Base-by-base conservation (phyloP, 2,329 filamentous ascomycete genomes). In the Berkeleyomyces rouxiae region DNA sequence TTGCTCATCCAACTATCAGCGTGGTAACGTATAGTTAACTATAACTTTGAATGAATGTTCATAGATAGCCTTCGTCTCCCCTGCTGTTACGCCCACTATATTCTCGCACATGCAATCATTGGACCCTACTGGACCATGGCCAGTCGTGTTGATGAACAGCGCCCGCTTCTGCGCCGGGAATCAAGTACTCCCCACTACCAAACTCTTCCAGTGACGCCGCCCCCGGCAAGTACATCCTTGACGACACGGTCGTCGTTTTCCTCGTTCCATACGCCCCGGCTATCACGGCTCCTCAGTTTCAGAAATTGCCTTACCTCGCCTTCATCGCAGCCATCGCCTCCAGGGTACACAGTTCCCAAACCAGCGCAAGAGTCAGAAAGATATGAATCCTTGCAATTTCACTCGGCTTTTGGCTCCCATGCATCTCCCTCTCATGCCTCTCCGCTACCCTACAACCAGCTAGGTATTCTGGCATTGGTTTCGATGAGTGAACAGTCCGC, bases 401-500 rank as follows among this genome's bases (percentile, higher is more conserved):
- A 10, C 13, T 36, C 51, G 33, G 31, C 36, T 36, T 39, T 39
- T 39, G 51, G 37, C 51, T 7, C 33, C 13, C 31, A 37, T 7
- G 13, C 33, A 5, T 46, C 67, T 71, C 72, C 59, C 71, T 74
- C 67, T 72, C 73, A 72, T 77, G 72, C 64, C 70, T 68, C 58
- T 36, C 91, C 92, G 0, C 75, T 99, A 16, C 93, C 93, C 0
- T 83, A 83, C 67, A 83, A 79, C 67, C 93, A 97, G 76, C 85
- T 99, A 65, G 80, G 84, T 4, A 82, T 97, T 10, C 77, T 99
- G 42, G 92, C 92, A 1, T 76, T 96, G 67, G 88, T 99, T 65
- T 91, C 91, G 5, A 79, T 99, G 31, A 87, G 88, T 61, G 93
- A 99, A 72, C 93, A 99, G 77, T 97, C 92, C 0, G 93, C 93